Evolutionary conservation across 2,329 filamentous ascomycete genomes (phyloP), one percentile per base, ranked within the genome.

Genomic region (Colletotrichum agaves): DNA sequence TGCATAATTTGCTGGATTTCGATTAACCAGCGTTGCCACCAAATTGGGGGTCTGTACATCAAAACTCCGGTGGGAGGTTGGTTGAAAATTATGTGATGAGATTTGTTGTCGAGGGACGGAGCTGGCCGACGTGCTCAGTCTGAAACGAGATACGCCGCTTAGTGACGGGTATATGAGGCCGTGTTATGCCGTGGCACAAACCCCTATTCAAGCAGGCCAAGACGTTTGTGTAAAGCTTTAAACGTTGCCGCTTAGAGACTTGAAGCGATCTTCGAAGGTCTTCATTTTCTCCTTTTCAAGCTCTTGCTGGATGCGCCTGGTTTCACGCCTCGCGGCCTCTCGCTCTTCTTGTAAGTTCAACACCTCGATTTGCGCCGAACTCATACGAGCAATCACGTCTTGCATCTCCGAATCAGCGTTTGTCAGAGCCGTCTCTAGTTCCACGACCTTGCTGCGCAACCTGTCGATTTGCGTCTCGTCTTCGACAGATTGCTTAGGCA

Each of bases 331-430:
- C 21, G 92, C 92, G 71, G 90, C 88, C 74, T 96, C 93, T 73
- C 88, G 86, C 78, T 91, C 88, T 72, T 88, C 88, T 77, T 94
- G 92, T 53, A 97, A 83, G 76, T 93, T 91, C 73, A 92, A 88
- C 50, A 96, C 93, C 79, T 94, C 91, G 71, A 95, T 92, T 80
- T 96, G 93, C 27, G 92, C 91, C 73, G 85, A 83, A 79, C 92
- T 94, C 90, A 97, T 95, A 73, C 88, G 87, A 67, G 89, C 85
- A 15, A 96, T 90, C 5, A 96, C 92, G 75, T 93, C 90, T 74
- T 93, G 89, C 91, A 96, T 94, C 79, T 95, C 92, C 52, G 83
- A 85, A 75, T 96, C 93, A 11, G 79, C 77, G 39, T 80, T 78
- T 8, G 78, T 77, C 3, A 81, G 78, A 15, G 94, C 91, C 73